These are phyloP conservation scores for Magnaporthiopsis incrustans DNA, from an alignment of 2,329 filamentous ascomycete species.

Conservation along the genomic window DNA sequence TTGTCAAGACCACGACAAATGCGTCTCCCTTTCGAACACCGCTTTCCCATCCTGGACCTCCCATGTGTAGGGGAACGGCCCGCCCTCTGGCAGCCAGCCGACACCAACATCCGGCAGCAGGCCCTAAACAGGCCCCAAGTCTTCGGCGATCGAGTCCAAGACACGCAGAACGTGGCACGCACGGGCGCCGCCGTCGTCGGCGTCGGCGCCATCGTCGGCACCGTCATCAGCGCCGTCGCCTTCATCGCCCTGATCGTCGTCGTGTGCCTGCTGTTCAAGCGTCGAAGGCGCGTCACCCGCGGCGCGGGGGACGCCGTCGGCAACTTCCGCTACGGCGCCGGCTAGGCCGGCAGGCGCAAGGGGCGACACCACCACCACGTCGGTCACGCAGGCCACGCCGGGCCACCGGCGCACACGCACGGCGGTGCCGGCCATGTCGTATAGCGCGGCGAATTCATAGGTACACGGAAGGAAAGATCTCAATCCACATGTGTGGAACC, in stretches of 20 bases:
- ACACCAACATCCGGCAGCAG: not conserved
- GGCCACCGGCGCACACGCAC: too few species aligned
- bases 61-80: too few species aligned
- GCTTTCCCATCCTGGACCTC: not conserved
- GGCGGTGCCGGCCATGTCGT: too few species aligned
- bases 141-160: not conserved
- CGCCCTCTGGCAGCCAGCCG: too few species aligned
- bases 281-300: slow-evolving; percentile 1
- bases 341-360: too few species aligned
- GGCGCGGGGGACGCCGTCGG: not conserved
- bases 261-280: not conserved
- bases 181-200: not conserved
- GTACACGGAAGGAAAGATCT: too few species aligned
- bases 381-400: not conserved
- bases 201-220: slow-evolving; percentile 7
- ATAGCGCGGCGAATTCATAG: too few species aligned
- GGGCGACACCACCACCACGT: not conserved
- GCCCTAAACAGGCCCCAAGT: not conserved
- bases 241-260: not conserved
- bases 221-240: slow-evolving; percentile 3
- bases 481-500: too few species aligned
- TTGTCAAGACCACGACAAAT: not conserved
- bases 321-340: not conserved
- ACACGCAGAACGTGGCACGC: not conserved
- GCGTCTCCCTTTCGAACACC: too few species aligned